Evolutionary conservation across 169 alveolate genomes (phyloP), one percentile per base, ranked within the genome.

Genomic region (Cryptosporidium sp.): DNA sequence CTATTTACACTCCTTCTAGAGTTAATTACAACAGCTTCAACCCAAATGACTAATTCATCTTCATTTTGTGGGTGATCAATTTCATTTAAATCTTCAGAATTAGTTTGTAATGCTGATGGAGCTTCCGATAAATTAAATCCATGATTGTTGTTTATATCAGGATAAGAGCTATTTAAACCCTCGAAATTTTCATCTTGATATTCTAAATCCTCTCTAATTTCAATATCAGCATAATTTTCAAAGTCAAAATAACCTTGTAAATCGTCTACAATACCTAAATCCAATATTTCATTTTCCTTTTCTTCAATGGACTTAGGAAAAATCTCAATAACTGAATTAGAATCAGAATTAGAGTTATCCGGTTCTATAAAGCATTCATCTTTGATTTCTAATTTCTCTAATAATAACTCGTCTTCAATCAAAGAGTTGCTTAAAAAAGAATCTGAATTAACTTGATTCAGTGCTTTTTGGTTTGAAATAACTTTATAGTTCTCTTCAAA

Each of bases 1-100:
- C 26, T n/a, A 14, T 80, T 37, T 10, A 33, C 23, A 26, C 65
- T 33, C 26, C 69, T 44, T 48, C 37, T 37, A 29, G 89, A 60
- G 48, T 16, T 44, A 26, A 80, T 10, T 26, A 80, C 89, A 31
- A 75, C 89, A 14, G 80, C 89, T n/a, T 80, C 89, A 14, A 80
- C 75, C 89, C 89, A 80, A 39, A 80, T 42, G 1, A 42, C 67
- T 37, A 56, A 48, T 21, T 48, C 56, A 48, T 48, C 12, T 48
- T 48, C 56, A 48, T 48, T 14, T 48, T 48, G 21, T 48, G 56
- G 56, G 5, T 14, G 56, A 48, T 48, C 2, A 14, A 48, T 12
- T 14, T 48, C 56, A 48, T 14, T 16, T 12, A 26, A 35, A 26
- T 5, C 0, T 0, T n/a, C 67, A 16, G 67, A 56, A 56, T 56